Conservation (phyloP, 345 rosid species). For the Odontarrhena argentea region DNA sequence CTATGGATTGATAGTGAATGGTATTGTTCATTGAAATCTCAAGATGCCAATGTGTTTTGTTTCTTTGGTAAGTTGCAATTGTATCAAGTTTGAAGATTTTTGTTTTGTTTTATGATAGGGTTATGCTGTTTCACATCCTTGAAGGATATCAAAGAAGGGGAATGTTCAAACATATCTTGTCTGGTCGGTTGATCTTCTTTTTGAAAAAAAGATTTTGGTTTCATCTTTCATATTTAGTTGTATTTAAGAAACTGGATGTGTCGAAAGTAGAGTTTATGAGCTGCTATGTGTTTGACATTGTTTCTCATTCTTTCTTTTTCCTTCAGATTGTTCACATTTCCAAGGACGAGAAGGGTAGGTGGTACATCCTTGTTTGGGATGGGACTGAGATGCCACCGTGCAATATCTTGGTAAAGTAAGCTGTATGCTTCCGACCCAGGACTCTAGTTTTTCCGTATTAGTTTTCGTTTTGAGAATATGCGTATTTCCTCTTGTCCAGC, state of each 20-base stretch:
- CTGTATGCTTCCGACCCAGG: not conserved
- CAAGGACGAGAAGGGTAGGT: conserved; percentile 25
- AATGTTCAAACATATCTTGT: conserved; percentile 21
- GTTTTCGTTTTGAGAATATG: not conserved
- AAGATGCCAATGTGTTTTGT: not conserved
- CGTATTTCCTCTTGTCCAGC: not conserved
- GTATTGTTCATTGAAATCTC: not conserved
- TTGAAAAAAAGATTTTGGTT: not conserved
- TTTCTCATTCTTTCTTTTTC: conserved; percentile 9
- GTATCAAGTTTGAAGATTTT: conserved; percentile 1
- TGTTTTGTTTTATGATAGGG: conserved; percentile 23
- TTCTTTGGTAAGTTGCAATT: not conserved
- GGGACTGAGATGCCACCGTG: conserved; percentile 39
- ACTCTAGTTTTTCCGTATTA: not conserved
- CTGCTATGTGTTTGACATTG: conserved; percentile 17
- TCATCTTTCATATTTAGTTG: not conserved
- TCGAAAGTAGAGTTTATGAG: not conserved
- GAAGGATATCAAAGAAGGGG: conserved; percentile 38
- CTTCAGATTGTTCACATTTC: conserved; percentile 34
- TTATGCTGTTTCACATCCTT: conserved; percentile 35
- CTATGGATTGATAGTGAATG: not conserved
- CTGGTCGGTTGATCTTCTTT: conserved; percentile 12
- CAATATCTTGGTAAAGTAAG: conserved; percentile 31
- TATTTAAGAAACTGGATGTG: not conserved
- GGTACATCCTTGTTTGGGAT: conserved; percentile 37